Percentiles rank a stretch among this genome's conserved stretches.
Evolutionary conservation across 2,329 filamentous ascomycete genomes (phyloP).

Genomic region (Fonsecaea pedrosoi): DNA sequence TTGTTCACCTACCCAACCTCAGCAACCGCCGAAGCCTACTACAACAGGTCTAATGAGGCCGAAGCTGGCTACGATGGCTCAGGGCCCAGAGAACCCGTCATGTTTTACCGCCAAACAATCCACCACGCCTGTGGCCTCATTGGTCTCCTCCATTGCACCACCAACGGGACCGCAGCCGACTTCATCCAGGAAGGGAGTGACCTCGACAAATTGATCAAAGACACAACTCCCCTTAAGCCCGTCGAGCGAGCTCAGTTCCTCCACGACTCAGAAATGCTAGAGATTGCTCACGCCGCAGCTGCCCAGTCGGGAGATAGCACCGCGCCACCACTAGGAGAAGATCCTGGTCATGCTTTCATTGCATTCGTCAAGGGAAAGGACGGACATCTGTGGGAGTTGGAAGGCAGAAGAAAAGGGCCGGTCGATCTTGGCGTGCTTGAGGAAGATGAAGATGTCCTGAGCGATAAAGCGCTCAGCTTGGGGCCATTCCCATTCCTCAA

Average conservation of each 20-base stretch:
- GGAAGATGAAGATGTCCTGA: slow-evolving; percentile 45
- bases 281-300: slow-evolving; percentile 38
- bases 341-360: slow-evolving; percentile 42
- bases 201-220: slow-evolving; percentile 54
- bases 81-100: slow-evolving; percentile 59
- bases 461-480: slow-evolving; percentile 42
- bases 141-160: slow-evolving; percentile 61
- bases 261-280: slow-evolving; percentile 52
- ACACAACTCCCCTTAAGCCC: slow-evolving; percentile 54
- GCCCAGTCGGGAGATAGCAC: slow-evolving; percentile 40
- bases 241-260: slow-evolving; percentile 58
- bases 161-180: slow-evolving; percentile 56
- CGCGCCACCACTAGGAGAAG: slow-evolving; percentile 38
- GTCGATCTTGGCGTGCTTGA: slow-evolving; percentile 42
- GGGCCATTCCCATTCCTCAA: slow-evolving; percentile 41
- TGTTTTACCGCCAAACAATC: slow-evolving; percentile 67
- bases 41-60: slow-evolving; percentile 49
- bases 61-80: slow-evolving; percentile 56
- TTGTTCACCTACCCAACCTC: slow-evolving; percentile 59
- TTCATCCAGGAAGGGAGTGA: slow-evolving; percentile 53
- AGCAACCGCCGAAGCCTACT: slow-evolving; percentile 44
- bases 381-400: slow-evolving; percentile 47
- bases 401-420: slow-evolving; percentile 45
- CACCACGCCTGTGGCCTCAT: slow-evolving; percentile 66
- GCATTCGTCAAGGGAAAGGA: slow-evolving; percentile 46